Base-by-base conservation (phyloP, 306 rosid species). In the Dalbergia cochinchinensis region DNA sequence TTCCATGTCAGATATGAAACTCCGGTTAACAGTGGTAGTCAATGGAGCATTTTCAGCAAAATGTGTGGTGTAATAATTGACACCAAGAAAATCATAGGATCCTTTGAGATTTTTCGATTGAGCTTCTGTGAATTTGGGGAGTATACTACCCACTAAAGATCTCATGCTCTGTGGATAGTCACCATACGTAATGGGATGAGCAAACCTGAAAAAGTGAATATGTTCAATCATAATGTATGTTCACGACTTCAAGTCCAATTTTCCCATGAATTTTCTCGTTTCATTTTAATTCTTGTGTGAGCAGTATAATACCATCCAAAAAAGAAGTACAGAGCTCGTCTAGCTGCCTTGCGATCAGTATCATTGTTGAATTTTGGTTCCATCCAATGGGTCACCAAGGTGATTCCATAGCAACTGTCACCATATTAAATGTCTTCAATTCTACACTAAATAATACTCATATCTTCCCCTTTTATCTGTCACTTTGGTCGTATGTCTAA, bases 61-160 rank as follows among this genome's bases (percentile, higher is more conserved):
- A 66, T 70, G 42, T 1, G 87, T 69, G 20, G 89, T 83, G 81
- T 89, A 90, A 71, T 92, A 90, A 82, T 92, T 90, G 7, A 90
- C 75, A 8, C 94, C 94, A 73, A 90, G 81, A 83, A 90, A 92
- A 85, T 92, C 96, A n/a, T 20, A 15, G 5, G 92, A 83, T 1
- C 85, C 85, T 53, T 85, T 82, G 0, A 90, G 12, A 3, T 35
- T 44, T 65, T 60, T 64, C 2, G 84, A 55, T 78, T 92, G 71
- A 1, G 37, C 42, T 53, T 20, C 33, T 4, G 89, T 85, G 74
- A 90, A 90, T 71, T 77, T 90, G 0, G 92, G 97, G 7, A 90
- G 73, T 59, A 94, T 83, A 6, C 76, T 1, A 15, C 92, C 93
- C 11, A 86, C 87, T 1, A 9, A 18, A 26, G 83, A 64, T 55